phyloP scores from a whole-genome alignment of 23 red algal species.

The Cyanidiococcus yangmingshanensis region DNA sequence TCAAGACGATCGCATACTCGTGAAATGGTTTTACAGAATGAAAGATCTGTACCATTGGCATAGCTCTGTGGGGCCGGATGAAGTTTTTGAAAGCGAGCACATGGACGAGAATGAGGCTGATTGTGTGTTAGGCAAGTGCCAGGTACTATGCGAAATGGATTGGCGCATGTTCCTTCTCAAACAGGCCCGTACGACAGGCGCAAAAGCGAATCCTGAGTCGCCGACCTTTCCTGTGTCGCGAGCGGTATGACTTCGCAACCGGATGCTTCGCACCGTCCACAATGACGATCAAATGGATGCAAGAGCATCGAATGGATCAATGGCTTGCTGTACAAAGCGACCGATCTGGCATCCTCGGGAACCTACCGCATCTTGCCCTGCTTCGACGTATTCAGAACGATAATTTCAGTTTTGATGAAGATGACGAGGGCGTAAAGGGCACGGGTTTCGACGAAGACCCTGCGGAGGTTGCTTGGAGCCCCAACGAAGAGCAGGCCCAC shows the following conservation, averaged over 20 bases:
- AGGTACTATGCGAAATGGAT: slow-evolving; percentile 18
- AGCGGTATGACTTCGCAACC: slow-evolving; percentile 2
- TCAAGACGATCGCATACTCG: background rate
- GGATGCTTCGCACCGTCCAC: slow-evolving; percentile 4
- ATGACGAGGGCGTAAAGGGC: background rate
- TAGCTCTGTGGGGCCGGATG: slow-evolving; percentile 35
- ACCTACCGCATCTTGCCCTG: background rate
- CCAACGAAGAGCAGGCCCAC: background rate
- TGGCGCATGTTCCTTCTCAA: background rate
- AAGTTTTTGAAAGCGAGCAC: slow-evolving; percentile 58
- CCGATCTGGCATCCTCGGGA: background rate
- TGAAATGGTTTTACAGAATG: slow-evolving; percentile 47
- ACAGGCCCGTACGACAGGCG: slow-evolving; percentile 23
- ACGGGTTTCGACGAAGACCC: background rate
- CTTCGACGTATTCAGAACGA: slow-evolving; percentile 3
- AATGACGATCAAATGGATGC: background rate
- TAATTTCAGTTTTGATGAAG: slow-evolving; percentile 17
- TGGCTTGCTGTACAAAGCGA: background rate
- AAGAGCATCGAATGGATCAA: background rate
- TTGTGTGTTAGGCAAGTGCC: slow-evolving; percentile 46
- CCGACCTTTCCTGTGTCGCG: background rate
- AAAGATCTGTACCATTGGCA: slow-evolving; percentile 38
- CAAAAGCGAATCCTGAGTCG: too few species aligned
- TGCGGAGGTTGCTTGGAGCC: background rate
- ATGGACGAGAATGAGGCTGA: slow-evolving; percentile 48